Evolutionary conservation across 1,284 basidiomycete species (phyloP).

Genomic region (Apiotrichum veenhuisii): DNA sequence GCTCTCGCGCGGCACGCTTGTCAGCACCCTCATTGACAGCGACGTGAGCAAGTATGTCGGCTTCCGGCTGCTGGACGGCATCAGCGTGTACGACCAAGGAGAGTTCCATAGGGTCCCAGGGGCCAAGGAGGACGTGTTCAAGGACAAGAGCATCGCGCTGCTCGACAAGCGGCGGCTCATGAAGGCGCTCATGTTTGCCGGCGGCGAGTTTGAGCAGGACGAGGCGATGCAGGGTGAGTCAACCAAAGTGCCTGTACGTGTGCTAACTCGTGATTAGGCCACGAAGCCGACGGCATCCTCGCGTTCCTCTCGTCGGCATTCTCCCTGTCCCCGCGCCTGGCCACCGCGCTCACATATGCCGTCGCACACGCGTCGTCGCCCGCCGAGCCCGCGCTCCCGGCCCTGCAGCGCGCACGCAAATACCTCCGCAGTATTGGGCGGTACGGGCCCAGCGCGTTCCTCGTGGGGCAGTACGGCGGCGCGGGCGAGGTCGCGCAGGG

Average conservation of each 20-base stretch:
- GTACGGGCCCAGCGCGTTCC: slow-evolving; percentile 85
- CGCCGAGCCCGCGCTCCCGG: slow-evolving; percentile 62
- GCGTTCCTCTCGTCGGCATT: slow-evolving; percentile 64
- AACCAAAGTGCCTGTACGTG: background rate
- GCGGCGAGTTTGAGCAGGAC: slow-evolving; percentile 65
- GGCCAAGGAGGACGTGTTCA: slow-evolving; percentile 92
- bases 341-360: slow-evolving; percentile 64
- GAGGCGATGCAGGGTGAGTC: slow-evolving; percentile 29
- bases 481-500: slow-evolving; percentile 88
- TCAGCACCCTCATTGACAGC: slow-evolving; percentile 73
- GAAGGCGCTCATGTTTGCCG: slow-evolving; percentile 82
- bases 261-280: slow-evolving; percentile 45
- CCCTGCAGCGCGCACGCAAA: slow-evolving; percentile 63
- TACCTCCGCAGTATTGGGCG: slow-evolving; percentile 78
- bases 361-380: slow-evolving; percentile 60
- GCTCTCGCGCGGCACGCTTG: slow-evolving; percentile 72
- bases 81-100: slow-evolving; percentile 53
- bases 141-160: slow-evolving; percentile 69
- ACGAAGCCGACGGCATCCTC: slow-evolving; percentile 58
- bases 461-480: slow-evolving; percentile 92
- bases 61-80: slow-evolving; percentile 78
- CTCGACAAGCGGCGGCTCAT: slow-evolving; percentile 87
- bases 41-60: slow-evolving; percentile 87
- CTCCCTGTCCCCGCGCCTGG: slow-evolving; percentile 59
- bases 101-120: slow-evolving; percentile 63